A percentile compares a stretch with the other conserved stretches of the same genome.
Evolutionary conservation across 371 early-diverging fungal species (phyloP).

Genomic region (Rhizopus microsporus): DNA sequence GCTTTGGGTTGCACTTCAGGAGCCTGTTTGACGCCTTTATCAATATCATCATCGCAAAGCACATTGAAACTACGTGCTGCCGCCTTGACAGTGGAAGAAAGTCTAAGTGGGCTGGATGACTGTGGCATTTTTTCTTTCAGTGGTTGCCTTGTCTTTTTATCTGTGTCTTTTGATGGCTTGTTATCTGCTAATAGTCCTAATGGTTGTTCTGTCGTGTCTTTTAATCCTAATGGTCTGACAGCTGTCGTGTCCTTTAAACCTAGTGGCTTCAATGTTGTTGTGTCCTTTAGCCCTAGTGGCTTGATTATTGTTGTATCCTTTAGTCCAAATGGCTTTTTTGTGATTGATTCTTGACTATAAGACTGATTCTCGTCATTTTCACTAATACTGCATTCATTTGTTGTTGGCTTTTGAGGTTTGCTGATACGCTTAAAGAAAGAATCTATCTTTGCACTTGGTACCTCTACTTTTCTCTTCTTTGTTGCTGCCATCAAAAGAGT

Average conservation of each 20-base stretch:
- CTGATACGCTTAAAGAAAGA: neutral
- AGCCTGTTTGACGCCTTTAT: conserved; percentile 9
- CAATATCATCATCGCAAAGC: conserved; percentile 14
- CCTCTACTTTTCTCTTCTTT: neutral
- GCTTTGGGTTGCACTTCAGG: neutral
- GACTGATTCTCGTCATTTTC: neutral
- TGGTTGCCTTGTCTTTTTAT: neutral
- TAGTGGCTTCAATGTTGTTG: neutral
- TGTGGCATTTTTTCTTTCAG: neutral
- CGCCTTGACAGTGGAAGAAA: neutral
- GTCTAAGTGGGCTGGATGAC: neutral
- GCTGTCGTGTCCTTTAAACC: neutral
- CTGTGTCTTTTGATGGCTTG: neutral
- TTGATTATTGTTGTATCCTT: neutral
- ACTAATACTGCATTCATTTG: neutral
- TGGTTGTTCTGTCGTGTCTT: neutral
- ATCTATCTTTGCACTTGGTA: conserved; percentile 1
- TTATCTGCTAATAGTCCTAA: neutral
- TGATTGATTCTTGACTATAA: neutral
- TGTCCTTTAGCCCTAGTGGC: neutral
- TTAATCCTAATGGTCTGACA: neutral
- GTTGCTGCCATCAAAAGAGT: neutral
- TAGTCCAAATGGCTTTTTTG: neutral
- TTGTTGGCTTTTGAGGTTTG: neutral
- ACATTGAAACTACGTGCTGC: neutral